phyloP scores from a whole-genome alignment of 75 land plant genomes.

The Picea sitchensis region DNA sequence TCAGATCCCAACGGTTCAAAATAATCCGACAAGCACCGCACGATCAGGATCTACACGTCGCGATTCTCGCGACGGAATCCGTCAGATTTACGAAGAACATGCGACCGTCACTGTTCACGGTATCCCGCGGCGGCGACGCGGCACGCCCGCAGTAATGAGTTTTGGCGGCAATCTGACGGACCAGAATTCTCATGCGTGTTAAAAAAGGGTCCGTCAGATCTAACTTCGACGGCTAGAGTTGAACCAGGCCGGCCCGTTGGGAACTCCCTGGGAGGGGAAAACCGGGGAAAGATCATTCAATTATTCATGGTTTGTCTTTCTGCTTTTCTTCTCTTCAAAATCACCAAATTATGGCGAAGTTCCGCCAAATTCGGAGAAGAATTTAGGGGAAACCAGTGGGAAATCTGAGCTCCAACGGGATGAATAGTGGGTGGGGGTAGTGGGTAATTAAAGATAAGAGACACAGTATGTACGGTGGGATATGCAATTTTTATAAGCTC shows the following conservation, averaged over 20 bases:
- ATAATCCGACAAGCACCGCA: neutral
- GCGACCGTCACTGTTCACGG: neutral
- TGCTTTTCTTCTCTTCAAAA: neutral
- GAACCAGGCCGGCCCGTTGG: conserved; percentile 1
- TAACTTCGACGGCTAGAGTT: neutral
- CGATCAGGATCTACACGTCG: neutral
- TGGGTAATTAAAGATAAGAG: neutral
- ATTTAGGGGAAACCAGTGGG: neutral
- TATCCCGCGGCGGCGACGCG: neutral
- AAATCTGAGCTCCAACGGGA: neutral
- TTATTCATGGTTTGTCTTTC: neutral
- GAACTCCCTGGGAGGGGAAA: neutral
- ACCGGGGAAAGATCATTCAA: neutral
- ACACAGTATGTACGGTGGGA: neutral
- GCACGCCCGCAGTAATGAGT: neutral
- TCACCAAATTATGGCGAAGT: too few relatives aligned
- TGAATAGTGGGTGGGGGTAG: neutral
- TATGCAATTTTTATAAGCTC: neutral
- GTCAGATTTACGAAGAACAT: neutral
- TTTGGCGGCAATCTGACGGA: neutral
- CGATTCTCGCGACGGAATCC: neutral
- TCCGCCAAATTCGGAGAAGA: neutral
- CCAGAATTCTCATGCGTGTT: neutral
- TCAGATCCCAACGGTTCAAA: neutral
- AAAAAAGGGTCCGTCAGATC: neutral